A percentile compares a stretch with the other conserved stretches of the same genome.
These are phyloP conservation scores for Pisolithus thermaeus DNA, from an alignment of 1,284 basidiomycete species.

Conservation along the genomic window DNA sequence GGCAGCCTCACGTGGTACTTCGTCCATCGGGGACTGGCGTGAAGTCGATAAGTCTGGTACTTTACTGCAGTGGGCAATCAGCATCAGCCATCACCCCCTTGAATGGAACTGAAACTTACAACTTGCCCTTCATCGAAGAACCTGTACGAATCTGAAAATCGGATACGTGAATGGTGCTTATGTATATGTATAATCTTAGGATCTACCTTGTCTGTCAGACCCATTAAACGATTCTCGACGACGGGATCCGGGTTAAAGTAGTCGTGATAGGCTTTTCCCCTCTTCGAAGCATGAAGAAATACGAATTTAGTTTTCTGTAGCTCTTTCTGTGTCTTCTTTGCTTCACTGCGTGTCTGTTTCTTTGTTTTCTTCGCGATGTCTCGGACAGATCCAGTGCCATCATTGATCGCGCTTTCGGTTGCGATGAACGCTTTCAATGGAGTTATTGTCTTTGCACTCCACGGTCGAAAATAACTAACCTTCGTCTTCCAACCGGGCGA, in stretches of 20 bases:
- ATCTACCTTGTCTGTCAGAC: slow-evolving; percentile 48
- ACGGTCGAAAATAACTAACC: slow-evolving; percentile 34
- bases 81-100: not conserved
- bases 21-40: not conserved
- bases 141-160: not conserved
- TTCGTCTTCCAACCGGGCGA: slow-evolving; percentile 65
- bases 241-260: slow-evolving; percentile 61
- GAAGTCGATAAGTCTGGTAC: not conserved
- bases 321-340: slow-evolving; percentile 44
- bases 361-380: slow-evolving; percentile 36
- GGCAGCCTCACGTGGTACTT: not conserved
- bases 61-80: not conserved
- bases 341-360: slow-evolving; percentile 39
- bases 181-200: not conserved
- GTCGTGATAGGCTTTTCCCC: slow-evolving; percentile 46
- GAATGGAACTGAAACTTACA: not conserved
- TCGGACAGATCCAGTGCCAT: slow-evolving; percentile 45
- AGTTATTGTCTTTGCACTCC: slow-evolving; percentile 5
- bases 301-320: slow-evolving; percentile 51
- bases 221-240: slow-evolving; percentile 55
- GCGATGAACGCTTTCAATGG: slow-evolving; percentile 51
- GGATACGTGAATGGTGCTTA: not conserved
- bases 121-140: not conserved
- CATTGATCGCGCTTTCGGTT: slow-evolving; percentile 41
- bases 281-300: slow-evolving; percentile 46